A percentile compares a stretch with the other conserved stretches of the same genome.
phyloP scores from a whole-genome alignment of 2,329 filamentous ascomycete species.

The Fusarium hostae region DNA sequence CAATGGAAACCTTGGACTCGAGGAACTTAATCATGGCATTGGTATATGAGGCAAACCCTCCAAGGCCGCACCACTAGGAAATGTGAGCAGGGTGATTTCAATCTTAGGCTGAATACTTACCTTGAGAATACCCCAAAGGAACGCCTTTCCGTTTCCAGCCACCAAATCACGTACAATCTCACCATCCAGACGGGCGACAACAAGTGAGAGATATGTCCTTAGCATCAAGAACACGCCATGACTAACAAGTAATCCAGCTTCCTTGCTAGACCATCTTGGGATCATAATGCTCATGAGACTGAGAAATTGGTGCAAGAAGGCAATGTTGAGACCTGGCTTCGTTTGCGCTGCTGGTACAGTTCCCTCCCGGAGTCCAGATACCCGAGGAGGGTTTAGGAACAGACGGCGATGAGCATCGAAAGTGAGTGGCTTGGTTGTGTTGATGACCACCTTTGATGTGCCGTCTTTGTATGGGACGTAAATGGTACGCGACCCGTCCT shows the following conservation, averaged over 20 bases:
- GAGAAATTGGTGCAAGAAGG: slow-evolving; percentile 95
- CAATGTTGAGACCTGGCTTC: slow-evolving; percentile 93
- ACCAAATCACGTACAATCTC: slow-evolving; percentile 96
- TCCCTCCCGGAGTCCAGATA: slow-evolving; percentile 79
- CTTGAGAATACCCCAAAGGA: slow-evolving; percentile 89
- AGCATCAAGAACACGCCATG: slow-evolving; percentile 91
- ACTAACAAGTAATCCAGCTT: slow-evolving; percentile 88
- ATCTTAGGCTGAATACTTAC: slow-evolving; percentile 49
- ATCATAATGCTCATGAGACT: slow-evolving; percentile 98
- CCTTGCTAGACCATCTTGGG: slow-evolving; percentile 93
- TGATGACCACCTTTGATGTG: slow-evolving; percentile 90
- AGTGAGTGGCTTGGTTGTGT: slow-evolving; percentile 89
- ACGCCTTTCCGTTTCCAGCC: slow-evolving; percentile 89
- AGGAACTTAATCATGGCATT: slow-evolving; percentile 99
- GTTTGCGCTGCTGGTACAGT: slow-evolving; percentile 87
- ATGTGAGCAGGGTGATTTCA: not conserved
- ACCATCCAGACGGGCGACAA: slow-evolving; percentile 92
- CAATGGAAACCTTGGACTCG: slow-evolving; percentile 97
- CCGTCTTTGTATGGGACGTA: slow-evolving; percentile 92
- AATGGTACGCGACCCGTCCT: slow-evolving; percentile 93
- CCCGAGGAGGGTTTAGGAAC: slow-evolving; percentile 89
- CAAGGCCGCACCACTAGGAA: slow-evolving; percentile 85
- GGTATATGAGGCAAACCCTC: slow-evolving; percentile 93
- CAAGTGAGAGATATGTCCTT: slow-evolving; percentile 90
- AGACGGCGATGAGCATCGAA: slow-evolving; percentile 96